Evolutionary conservation across 306 rosid species (phyloP), one percentile per base, ranked within the genome.

Genomic region (Vigna unguiculata): DNA sequence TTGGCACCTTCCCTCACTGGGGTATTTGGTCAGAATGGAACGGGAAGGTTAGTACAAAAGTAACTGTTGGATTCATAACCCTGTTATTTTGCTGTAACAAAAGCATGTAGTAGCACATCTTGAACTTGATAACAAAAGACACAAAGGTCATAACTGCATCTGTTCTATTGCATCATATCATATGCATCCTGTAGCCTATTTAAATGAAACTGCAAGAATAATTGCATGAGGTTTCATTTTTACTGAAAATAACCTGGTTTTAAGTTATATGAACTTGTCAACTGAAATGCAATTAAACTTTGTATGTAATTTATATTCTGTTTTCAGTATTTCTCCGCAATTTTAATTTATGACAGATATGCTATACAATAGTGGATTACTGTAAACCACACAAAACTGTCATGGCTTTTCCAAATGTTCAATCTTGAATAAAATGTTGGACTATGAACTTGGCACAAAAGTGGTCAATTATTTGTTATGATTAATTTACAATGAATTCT

Each of bases 1-100:
- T 95, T 87, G 98, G 97, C 77, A 69, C 83, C 24, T 95, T 95
- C 83, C 98, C 98, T 82, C 97, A 89, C 87, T 88, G 96, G 97
- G 93, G 97, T 84, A 83, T 83, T 86, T 95, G 98, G 98, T 95
- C 97, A 49, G 98, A 92, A 86, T 95, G 98, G 98, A 95, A 95
- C 79, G 98, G 98, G 75, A 90, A 92, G 98, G 98, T 93, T 48
- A 72, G 98, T 81, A 78, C 51, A 71, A 63, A 49, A 28, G 61
- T 62, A 16, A 45, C 58, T 80, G 78, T 58, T 81, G 71, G 30
- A 69, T 65, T 55, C 65, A 25, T 60, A 55, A 54, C 80, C 54
- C 46, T 11, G 28, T 34, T 64, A 45, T 52, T 34, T 30, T 73
- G 61, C 49, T 64, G 40, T 70, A 59, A 71, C 41, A 43, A 8